Evolutionary conservation across 768 basidiomycete species (phyloP), one percentile per base, ranked within the genome.

Genomic region (Podaxis sp.): DNA sequence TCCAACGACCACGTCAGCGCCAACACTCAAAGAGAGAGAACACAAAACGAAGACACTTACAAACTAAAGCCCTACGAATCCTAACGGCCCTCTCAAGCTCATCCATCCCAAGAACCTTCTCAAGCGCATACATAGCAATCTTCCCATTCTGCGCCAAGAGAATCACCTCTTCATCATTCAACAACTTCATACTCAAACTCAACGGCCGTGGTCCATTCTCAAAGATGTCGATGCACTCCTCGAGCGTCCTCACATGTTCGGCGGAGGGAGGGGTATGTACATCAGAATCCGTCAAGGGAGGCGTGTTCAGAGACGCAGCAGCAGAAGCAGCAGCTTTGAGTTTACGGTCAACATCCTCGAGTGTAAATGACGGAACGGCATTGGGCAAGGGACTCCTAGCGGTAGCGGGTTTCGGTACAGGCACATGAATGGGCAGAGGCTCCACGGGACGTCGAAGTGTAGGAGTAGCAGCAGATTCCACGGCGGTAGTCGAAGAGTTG

Each of bases 91-190:
- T 78, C 66, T 93, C 91, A 1, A 90, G 75, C 64, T 95, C 88
- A 3, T 55, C 62, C 32, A 71, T 70, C 4, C 80, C 93, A n/a
- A 98, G 74, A 32, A 93, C 87, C 78, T 98, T 98, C 77, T 99
- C 97, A 59, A 98, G 74, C 27, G 93, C 91, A 72, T 99, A 98
- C n/a, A 91, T 82, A 0, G 91, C 89, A 59, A 98, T 89, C 83
- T 96, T 97, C 32, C 95, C 93, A 63, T 87, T 88, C 76, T 95
- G 93, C 1, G 88, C 82, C 48, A 99, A 79, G 59, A 94, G 57
- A 57, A 98, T 88, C 47, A 99, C 79, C 73, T 98, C 97, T 70
- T 98, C 96, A 66, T 99, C 93, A 55, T 84, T 90, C 68, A 99
- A 74, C 64, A 84, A 77, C 47, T 81, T 74, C 55, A 91, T 67